A percentile compares a stretch with the other conserved stretches of the same genome.
These are phyloP conservation scores for Diplodia seriata DNA, from an alignment of 2,329 filamentous ascomycete species.

Conservation along the genomic window DNA sequence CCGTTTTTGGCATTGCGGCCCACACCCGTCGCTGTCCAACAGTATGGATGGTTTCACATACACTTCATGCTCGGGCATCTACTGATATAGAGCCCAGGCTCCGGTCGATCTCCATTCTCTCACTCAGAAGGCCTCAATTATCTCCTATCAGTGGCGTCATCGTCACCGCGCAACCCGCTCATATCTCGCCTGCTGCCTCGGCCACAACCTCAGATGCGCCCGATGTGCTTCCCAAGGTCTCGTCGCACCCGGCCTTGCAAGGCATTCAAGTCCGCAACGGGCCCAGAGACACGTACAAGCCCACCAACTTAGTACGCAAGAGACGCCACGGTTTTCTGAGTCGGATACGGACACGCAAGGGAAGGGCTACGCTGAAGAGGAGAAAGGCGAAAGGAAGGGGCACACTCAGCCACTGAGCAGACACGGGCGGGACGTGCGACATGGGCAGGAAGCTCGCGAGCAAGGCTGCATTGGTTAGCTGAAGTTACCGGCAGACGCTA, in stretches of 20 bases:
- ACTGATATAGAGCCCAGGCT: conserved; percentile 24
- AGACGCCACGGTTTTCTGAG: conserved; percentile 66
- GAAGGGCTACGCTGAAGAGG: conserved; percentile 61
- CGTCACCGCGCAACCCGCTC: conserved; percentile 26
- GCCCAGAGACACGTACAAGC: conserved; percentile 64
- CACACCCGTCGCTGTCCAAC: conserved; percentile 38
- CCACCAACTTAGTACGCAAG: conserved; percentile 66
- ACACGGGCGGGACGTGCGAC: neutral
- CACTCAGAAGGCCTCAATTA: conserved; percentile 35
- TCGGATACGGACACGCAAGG: conserved; percentile 60
- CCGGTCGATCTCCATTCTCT: conserved; percentile 37
- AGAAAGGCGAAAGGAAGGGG: conserved; percentile 60
- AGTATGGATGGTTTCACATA: conserved; percentile 16
- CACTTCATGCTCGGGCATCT: neutral
- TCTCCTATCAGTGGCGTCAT: conserved; percentile 32
- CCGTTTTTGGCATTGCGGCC: conserved; percentile 33
- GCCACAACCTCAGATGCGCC: conserved; percentile 34
- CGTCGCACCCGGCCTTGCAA: conserved; percentile 46
- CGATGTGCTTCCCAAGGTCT: conserved; percentile 47
- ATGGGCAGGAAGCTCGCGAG: neutral
- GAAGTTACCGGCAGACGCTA: neutral
- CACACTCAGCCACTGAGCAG: conserved; percentile 26
- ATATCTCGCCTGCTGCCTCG: conserved; percentile 17
- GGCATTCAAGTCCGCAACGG: conserved; percentile 54
- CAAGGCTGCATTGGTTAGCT: too few species aligned